A percentile compares a stretch with the other conserved stretches of the same genome.
Conservation (phyloP, 2,329 filamentous ascomycete species). For the Cadophora malorum region DNA sequence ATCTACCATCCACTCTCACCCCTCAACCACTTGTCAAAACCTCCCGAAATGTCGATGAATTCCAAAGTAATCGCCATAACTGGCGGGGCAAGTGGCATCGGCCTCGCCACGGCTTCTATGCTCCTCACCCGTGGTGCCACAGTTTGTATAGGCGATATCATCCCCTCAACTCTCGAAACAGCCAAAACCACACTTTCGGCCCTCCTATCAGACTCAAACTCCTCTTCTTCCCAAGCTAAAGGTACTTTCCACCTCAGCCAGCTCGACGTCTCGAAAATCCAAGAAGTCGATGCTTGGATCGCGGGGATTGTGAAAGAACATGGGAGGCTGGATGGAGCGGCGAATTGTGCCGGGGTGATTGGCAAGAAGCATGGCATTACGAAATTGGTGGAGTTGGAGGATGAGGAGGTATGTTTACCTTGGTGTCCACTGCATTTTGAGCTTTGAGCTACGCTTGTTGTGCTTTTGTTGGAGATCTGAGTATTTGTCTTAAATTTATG, state of each 20-base stretch:
- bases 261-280: conserved; percentile 45
- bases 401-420: conserved; percentile 42
- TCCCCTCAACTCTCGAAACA: conserved; percentile 32
- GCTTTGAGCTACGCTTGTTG: neutral
- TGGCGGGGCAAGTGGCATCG: conserved; percentile 78
- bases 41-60: conserved; percentile 39
- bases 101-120: conserved; percentile 71
- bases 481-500: neutral
- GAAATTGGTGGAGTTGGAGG: conserved; percentile 42
- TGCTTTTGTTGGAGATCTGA: neutral
- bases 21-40: too few relatives aligned
- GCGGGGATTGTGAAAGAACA: conserved; percentile 45
- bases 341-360: conserved; percentile 56
- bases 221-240: conserved; percentile 35
- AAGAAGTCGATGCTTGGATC: conserved; percentile 49
- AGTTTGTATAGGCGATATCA: conserved; percentile 39
- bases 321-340: conserved; percentile 52
- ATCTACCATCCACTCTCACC: too few relatives aligned
- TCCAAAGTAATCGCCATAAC: conserved; percentile 75
- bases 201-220: conserved; percentile 32
- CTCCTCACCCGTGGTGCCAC: conserved; percentile 38
- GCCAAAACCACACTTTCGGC: conserved; percentile 45
- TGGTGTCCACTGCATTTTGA: neutral
- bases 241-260: conserved; percentile 6
- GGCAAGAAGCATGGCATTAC: conserved; percentile 45